These are phyloP conservation scores for Moesziomyces parantarcticus DNA, from an alignment of 1,284 basidiomycete genomes.

Conservation along the genomic window DNA sequence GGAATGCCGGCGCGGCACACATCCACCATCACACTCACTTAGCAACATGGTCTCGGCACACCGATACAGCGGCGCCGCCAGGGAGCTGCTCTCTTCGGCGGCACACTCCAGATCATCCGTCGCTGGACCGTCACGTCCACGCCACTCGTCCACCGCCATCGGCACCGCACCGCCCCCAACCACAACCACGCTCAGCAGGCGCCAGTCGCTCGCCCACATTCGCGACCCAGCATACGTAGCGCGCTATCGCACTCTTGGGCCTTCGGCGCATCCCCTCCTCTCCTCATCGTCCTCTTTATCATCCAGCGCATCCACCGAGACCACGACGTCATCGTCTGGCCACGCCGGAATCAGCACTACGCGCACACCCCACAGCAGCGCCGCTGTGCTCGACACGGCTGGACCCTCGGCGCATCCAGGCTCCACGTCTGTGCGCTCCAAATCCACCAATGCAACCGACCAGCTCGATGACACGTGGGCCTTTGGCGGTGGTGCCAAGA, in stretches of 20 bases:
- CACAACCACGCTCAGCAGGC: constrained; percentile 13
- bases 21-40: background rate
- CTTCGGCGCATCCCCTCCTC: constrained; percentile 32
- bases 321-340: constrained; percentile 4
- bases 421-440: constrained; percentile 16
- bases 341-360: constrained; percentile 20
- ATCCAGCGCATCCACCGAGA: constrained; percentile 2
- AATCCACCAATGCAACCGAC: constrained; percentile 29
- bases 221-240: constrained; percentile 46
- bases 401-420: constrained; percentile 18
- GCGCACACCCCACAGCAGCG: constrained; percentile 1
- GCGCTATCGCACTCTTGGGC: constrained; percentile 39
- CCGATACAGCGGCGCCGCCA: constrained; percentile 25
- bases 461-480: constrained; percentile 49
- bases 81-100: constrained; percentile 30
- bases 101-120: constrained; percentile 5
- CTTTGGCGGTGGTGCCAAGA: constrained; percentile 50
- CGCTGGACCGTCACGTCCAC: constrained; percentile 28
- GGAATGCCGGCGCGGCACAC: background rate
- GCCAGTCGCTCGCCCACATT: constrained; percentile 36
- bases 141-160: constrained; percentile 37
- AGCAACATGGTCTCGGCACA: constrained; percentile 23
- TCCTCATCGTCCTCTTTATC: constrained; percentile 20
- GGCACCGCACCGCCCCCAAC: constrained; percentile 10
- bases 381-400: constrained; percentile 16